Base-by-base conservation (phyloP, 257 asterid genomes). In the Catharanthus roseus region DNA sequence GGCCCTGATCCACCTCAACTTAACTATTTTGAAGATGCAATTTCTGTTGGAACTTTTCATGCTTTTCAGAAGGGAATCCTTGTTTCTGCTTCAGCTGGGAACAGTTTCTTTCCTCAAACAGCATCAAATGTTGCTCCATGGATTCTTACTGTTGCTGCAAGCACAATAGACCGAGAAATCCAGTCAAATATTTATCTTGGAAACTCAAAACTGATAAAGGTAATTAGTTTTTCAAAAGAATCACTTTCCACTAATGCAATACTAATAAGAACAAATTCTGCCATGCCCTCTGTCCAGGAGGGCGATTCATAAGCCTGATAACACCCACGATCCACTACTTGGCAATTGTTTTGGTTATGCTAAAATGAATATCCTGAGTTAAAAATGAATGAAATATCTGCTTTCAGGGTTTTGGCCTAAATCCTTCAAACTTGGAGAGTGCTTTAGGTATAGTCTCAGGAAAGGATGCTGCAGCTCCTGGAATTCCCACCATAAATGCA, bases 61-160 rank as follows among this genome's bases (percentile, higher is more conserved):
- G 95, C 97, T 12, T 84, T 88, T 85, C 88, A 83, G 74, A 85
- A 79, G 21, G 97, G 97, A 3, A 86, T 90, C 19, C 23, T 83
- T 9, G 93, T 88, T 19, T 82, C 87, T 2, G 86, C 90, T 42
- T 86, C 97, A 0, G 95, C 91, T 0, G 96, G 95, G 31, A 89
- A 89, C 7, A 19, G 38, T 47, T 36, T 57, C 5, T 50, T 50
- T 80, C 91, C 47, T 16, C 61, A 5, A 68, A 79, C 62, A 75
- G 83, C 49, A 76, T 79, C 85, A 5, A 88, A 88, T 71, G 83
- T 85, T 6, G 95, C 96, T 2, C 96, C 96, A 0, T 90, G 96
- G 95, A 86, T 90, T 1, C 65, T 87, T 65, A 88, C 92, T 0
- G 96, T 90, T 21, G 96, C 95, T 31, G 95, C 96, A 0, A 89